phyloP scores from a whole-genome alignment of 768 basidiomycete species.

The Tylopilus vinaceipallidus region DNA sequence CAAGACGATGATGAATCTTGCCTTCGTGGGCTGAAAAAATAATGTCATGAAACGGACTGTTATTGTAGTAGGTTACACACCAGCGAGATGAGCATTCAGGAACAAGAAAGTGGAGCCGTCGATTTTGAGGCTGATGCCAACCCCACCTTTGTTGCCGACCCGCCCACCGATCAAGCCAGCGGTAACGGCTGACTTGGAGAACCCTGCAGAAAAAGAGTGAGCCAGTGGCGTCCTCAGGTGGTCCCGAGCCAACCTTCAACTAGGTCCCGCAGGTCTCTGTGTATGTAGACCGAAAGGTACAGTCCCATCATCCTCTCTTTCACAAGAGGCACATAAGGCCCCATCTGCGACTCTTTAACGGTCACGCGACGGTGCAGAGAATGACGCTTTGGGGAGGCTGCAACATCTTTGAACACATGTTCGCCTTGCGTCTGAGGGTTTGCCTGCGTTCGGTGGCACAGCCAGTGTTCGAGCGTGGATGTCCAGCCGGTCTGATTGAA shows the following conservation, averaged over 20 bases:
- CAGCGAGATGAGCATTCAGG: conserved; percentile 89
- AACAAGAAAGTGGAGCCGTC: conserved; percentile 83
- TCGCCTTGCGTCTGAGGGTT: conserved; percentile 17
- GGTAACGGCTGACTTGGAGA: conserved; percentile 79
- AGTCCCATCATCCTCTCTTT: conserved; percentile 94
- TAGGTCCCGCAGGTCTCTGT: conserved; percentile 63
- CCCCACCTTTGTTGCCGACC: conserved; percentile 90
- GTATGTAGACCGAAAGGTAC: conserved; percentile 73
- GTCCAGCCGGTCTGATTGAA: conserved; percentile 61
- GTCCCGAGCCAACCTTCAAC: conserved; percentile 49
- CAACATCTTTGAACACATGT: conserved; percentile 29
- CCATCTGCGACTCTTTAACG: conserved; percentile 47
- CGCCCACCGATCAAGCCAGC: conserved; percentile 89
- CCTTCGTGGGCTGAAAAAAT: conserved; percentile 67
- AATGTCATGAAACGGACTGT: background rate
- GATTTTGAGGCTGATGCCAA: conserved; percentile 86
- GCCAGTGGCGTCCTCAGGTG: background rate
- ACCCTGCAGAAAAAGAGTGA: conserved; percentile 42
- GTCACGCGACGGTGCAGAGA: conserved; percentile 41
- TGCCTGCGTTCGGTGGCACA: conserved; percentile 43
- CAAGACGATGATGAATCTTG: conserved; percentile 72
- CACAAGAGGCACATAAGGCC: conserved; percentile 79
- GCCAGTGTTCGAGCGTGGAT: conserved; percentile 71
- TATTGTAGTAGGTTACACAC: conserved; percentile 33
- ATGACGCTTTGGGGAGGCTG: conserved; percentile 43